Percentiles rank a stretch among this genome's conserved stretches.
These are phyloP conservation scores for Scopulariopsis brevicaulis DNA, from an alignment of 2,329 filamentous ascomycete genomes.

Conservation along the genomic window DNA sequence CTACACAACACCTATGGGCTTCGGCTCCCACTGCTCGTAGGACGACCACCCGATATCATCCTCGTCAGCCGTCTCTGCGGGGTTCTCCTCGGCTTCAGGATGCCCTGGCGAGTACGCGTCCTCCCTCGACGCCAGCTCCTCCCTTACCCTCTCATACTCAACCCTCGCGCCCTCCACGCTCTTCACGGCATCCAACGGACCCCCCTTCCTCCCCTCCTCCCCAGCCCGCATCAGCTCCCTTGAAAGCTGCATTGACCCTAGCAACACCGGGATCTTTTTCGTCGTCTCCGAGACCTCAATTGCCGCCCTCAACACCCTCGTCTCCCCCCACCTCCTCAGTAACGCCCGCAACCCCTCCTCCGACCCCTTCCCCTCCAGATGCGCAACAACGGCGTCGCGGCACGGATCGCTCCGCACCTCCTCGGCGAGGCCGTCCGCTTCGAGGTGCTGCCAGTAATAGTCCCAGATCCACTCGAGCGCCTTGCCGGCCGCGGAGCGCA, in stretches of 20 bases:
- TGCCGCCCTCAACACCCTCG: conserved; percentile 22
- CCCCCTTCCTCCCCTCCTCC: background rate
- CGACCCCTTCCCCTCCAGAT: conserved; percentile 2
- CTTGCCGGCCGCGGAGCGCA: conserved; percentile 57
- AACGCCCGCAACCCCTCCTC: conserved; percentile 16
- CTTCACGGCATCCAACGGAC: conserved; percentile 29
- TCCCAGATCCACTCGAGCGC: conserved; percentile 80
- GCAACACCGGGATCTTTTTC: conserved; percentile 28
- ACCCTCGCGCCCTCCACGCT: conserved; percentile 10
- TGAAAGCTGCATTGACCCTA: conserved; percentile 31
- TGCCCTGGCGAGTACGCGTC: conserved; percentile 30
- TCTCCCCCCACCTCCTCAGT: conserved; percentile 22
- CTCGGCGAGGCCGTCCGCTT: conserved; percentile 6
- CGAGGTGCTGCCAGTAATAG: conserved; percentile 64
- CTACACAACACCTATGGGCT: conserved; percentile 8
- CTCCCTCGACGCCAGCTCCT: conserved; percentile 23
- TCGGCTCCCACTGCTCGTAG: conserved; percentile 8
- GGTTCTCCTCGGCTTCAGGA: conserved; percentile 17
- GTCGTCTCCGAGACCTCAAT: conserved; percentile 25
- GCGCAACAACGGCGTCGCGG: background rate
- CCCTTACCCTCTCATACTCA: conserved; percentile 15
- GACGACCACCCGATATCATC: conserved; percentile 6
- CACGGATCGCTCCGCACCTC: conserved; percentile 2
- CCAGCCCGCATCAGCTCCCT: conserved; percentile 23
- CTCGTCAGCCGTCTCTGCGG: background rate